Percentiles rank a stretch among this genome's conserved stretches.
phyloP scores from a whole-genome alignment of 257 asterid genomes.

The Plantago elongata region DNA sequence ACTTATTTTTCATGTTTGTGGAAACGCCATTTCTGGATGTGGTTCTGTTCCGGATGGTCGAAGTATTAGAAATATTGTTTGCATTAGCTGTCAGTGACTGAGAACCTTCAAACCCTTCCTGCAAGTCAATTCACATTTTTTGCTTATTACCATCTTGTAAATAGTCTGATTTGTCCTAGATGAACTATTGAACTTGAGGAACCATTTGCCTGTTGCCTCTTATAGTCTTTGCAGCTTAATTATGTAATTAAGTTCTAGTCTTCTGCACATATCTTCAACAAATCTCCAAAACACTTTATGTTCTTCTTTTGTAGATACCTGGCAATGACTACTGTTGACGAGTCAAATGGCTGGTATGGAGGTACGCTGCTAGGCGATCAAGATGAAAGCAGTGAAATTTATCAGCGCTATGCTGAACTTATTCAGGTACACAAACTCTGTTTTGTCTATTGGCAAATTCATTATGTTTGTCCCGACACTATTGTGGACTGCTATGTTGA shows the following conservation, averaged over 20 bases:
- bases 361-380: conserved; percentile 89
- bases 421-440: conserved; percentile 55
- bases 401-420: conserved; percentile 86
- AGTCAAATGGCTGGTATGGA: conserved; percentile 95
- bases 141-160: too few species aligned
- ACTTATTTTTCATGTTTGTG: neutral
- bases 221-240: too few species aligned
- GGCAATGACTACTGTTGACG: conserved; percentile 75
- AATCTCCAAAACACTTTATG: neutral
- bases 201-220: too few species aligned
- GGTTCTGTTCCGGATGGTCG: neutral
- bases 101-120: neutral
- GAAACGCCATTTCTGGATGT: neutral
- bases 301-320: conserved; percentile 48
- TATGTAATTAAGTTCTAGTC: too few species aligned
- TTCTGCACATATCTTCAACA: too few species aligned
- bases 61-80: neutral
- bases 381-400: conserved; percentile 77
- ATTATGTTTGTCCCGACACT: neutral
- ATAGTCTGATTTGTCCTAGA: too few species aligned
- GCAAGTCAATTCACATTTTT: too few species aligned
- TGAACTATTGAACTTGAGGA: too few species aligned
- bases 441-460: conserved; percentile 7
- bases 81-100: neutral
- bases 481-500: neutral